Base-by-base conservation (phyloP, 768 basidiomycete genomes). In the Rhodosporidiobolus sp. region DNA sequence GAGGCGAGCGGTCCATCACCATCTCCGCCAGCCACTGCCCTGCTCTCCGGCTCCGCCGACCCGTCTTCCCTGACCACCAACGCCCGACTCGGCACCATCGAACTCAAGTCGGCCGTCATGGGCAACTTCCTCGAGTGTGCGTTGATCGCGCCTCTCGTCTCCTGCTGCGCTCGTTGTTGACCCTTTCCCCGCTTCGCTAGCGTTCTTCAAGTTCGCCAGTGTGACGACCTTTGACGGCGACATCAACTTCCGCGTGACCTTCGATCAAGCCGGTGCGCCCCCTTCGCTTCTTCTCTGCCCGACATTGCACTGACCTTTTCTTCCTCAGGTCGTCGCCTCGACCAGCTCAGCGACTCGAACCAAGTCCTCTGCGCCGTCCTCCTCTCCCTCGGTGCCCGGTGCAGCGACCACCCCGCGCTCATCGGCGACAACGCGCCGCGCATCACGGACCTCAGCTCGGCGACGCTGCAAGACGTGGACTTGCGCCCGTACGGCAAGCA, bases 301-400 rank as follows among this genome's bases (percentile, higher is more conserved):
- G n/a, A 22, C 57, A 28, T 19, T 19, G 20, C 11, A 9, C 53
- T 14, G 30, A 30, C 24, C 53, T 17, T 54, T 30, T 12, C 16
- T 30, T 22, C 7, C 48, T 20, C 19, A 12, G 45, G 64, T 1
- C 54, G 55, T 1, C 54, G 54, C 16, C 26, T 65, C 45, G 54
- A 56, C 24, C 64, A 65, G 34, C 55, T 65, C 32, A 6, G 3
- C 32, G 19, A 20, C 11, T 22, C 55, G 24, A 65, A 65, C 45
- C 64, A 57, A 34, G 55, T 57, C 20, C 64, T 65, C 14, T 56
- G 55, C 55, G 32, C 8, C 11, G 54, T 24, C 14, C 46, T 57
- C 9, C 55, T 65, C 45, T 55, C 64, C 4, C 43, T 65, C 34
- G 64, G 64, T 24, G 64, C 64, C 0, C 54, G 64, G 16, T 65